These are phyloP conservation scores for Zizania palustris DNA, from an alignment of 202 grass and related monocot species.

Conservation along the genomic window DNA sequence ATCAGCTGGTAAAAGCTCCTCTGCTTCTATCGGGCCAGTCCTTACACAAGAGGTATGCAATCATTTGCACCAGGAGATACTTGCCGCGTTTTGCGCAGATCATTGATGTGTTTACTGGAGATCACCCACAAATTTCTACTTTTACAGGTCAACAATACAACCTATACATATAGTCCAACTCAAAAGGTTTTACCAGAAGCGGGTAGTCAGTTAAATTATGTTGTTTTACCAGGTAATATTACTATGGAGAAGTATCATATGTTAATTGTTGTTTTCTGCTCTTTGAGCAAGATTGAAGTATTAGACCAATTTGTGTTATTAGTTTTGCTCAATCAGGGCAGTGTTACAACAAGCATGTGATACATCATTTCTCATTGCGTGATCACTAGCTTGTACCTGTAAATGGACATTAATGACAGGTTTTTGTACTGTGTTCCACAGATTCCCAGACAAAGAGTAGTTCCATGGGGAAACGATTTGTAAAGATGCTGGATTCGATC, in stretches of 20 bases:
- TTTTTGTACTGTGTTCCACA: conserved; percentile 40
- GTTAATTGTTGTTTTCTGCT: conserved; percentile 36
- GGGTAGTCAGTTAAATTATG: conserved; percentile 69
- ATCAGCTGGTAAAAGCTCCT: conserved; percentile 42
- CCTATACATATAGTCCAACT: conserved; percentile 55
- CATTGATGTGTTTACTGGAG: conserved; percentile 48
- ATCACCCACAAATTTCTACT: conserved; percentile 47
- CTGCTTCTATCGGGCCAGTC: conserved; percentile 42
- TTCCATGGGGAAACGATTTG: conserved; percentile 49
- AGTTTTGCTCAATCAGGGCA: conserved; percentile 50
- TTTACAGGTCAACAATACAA: conserved; percentile 68
- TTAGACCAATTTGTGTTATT: conserved; percentile 24
- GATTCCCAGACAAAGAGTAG: conserved; percentile 54
- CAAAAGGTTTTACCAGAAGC: conserved; percentile 65
- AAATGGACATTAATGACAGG: conserved; percentile 44
- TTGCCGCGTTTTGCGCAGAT: conserved; percentile 34
- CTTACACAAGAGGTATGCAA: conserved; percentile 60
- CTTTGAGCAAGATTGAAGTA: conserved; percentile 42
- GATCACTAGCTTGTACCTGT: conserved; percentile 14
- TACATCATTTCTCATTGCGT: conserved; percentile 30
- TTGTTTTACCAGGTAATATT: conserved; percentile 70
- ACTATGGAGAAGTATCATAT: conserved; percentile 40
- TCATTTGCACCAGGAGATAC: conserved; percentile 42
- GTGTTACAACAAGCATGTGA: conserved; percentile 21
- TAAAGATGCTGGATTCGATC: conserved; percentile 74